phyloP scores from a whole-genome alignment of 192 early-diverging fungal genomes.

The Mortierella alpina region DNA sequence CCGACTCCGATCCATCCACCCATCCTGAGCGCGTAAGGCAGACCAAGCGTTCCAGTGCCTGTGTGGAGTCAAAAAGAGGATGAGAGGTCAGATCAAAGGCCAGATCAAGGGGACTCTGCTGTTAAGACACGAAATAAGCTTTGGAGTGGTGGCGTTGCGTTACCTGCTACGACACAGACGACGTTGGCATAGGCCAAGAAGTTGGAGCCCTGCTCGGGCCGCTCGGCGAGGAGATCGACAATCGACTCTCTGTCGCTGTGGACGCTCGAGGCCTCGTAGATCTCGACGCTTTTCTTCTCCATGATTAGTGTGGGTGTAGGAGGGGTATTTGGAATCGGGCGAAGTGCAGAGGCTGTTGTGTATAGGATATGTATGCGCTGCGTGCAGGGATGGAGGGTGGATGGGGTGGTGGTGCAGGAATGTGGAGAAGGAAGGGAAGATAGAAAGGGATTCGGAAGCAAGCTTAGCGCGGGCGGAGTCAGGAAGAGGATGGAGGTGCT shows the following conservation, averaged over 20 bases:
- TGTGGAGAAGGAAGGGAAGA: too few relatives aligned
- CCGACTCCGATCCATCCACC: slow-evolving; percentile 82
- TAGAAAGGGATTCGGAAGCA: too few relatives aligned
- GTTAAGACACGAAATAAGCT: not conserved
- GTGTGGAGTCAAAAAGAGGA: not conserved
- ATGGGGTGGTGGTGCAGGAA: too few relatives aligned
- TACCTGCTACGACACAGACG: slow-evolving; percentile 85
- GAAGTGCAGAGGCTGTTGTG: not conserved
- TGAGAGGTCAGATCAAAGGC: not conserved
- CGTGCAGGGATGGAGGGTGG: not conserved
- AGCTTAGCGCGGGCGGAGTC: too few relatives aligned
- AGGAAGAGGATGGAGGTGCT: too few relatives aligned
- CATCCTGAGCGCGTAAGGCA: slow-evolving; percentile 81
- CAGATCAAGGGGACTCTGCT: not conserved
- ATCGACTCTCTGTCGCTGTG: slow-evolving; percentile 32
- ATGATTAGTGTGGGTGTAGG: slow-evolving; percentile 4
- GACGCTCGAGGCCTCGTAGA: slow-evolving; percentile 23
- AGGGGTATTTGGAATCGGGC: not conserved
- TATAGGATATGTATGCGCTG: too few relatives aligned
- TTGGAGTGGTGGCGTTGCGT: too few relatives aligned
- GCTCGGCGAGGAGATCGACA: slow-evolving; percentile 45
- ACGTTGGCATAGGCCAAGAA: slow-evolving; percentile 69
- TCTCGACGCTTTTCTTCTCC: slow-evolving; percentile 25
- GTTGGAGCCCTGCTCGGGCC: slow-evolving; percentile 59
- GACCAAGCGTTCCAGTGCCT: slow-evolving; percentile 85